These are phyloP conservation scores for Clonostachys rhizophaga DNA, from an alignment of 2,329 filamentous ascomycete species.

Conservation along the genomic window DNA sequence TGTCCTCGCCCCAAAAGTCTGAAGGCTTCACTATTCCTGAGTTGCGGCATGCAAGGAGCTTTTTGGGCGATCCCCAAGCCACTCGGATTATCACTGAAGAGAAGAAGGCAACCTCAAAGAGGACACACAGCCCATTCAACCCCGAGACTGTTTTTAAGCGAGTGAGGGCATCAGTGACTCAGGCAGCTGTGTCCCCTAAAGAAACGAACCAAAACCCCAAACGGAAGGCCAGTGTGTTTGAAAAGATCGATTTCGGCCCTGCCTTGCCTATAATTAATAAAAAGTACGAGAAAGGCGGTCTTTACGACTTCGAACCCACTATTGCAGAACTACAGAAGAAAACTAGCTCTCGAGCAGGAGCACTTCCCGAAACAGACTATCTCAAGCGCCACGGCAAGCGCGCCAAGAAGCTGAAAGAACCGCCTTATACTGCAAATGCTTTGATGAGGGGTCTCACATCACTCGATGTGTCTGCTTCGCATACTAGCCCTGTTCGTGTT, in stretches of 20 bases:
- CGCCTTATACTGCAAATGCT: slow-evolving; percentile 9
- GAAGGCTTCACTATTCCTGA: slow-evolving; percentile 54
- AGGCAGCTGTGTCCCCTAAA: slow-evolving; percentile 6
- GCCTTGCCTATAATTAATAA: slow-evolving; percentile 48
- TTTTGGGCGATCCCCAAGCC: slow-evolving; percentile 30
- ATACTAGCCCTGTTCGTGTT: slow-evolving; percentile 28
- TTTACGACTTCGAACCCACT: slow-evolving; percentile 38
- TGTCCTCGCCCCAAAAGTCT: slow-evolving; percentile 12
- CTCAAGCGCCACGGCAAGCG: slow-evolving; percentile 40
- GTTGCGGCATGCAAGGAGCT: slow-evolving; percentile 52
- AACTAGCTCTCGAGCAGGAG: neutral
- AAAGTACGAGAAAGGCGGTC: slow-evolving; percentile 53
- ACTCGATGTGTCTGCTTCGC: slow-evolving; percentile 12
- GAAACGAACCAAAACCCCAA: slow-evolving; percentile 6
- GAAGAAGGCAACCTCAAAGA: slow-evolving; percentile 31
- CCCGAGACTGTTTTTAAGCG: slow-evolving; percentile 55
- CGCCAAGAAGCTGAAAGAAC: slow-evolving; percentile 24
- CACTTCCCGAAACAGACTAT: slow-evolving; percentile 41
- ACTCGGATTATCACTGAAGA: slow-evolving; percentile 18
- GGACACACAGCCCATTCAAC: slow-evolving; percentile 52
- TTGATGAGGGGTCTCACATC: slow-evolving; percentile 17
- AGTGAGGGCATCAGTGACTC: slow-evolving; percentile 40
- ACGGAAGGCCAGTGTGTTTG: slow-evolving; percentile 43
- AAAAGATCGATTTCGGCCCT: slow-evolving; percentile 49
- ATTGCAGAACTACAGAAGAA: neutral